Base-by-base conservation (phyloP, 2,329 filamentous ascomycete genomes). In the Chaetomiaceae sp. region DNA sequence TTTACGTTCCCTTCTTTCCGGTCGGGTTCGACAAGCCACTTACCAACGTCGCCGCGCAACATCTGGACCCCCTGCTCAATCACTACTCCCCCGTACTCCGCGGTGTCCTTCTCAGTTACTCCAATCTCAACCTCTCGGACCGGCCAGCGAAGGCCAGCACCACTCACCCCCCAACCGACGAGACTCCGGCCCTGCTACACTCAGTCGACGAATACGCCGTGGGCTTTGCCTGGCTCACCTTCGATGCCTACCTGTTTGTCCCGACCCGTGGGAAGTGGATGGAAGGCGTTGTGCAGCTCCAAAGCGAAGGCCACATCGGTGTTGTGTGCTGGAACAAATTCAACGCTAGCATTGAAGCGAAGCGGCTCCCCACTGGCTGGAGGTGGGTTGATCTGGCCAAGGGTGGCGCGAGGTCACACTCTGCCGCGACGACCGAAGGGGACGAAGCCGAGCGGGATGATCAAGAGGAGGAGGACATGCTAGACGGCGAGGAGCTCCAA, bases 301-400 rank as follows among this genome's bases (percentile, higher is more conserved):
- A 95, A 62, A 91, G 85, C 38, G 87, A 93, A 57, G 88, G 88
- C 6, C 88, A 96, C 61, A 75, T 98, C 6, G 90, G 91, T 17
- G 78, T 96, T 3, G 81, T 94, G 10, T 93, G 88, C 64, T 90
- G 88, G 68, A 91, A 91, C 64, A 80, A 88, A 55, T 97, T 97
- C 74, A 95, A 93, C 56, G 87, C 91, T 1, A 88, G 84, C 35
- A 86, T 98, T 49, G 85, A 91, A 58, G 75, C 83, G 18, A 79
- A 78, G 50, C 75, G 87, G 29, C 71, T 98, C 14, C 93, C 93
- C 0, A 65, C 70, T 12, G 76, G 78, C 19, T 98, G 91, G 93
- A 80, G 72, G 51, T 97, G 88, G 84, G 74, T 88, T 14, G 78
- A 81, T 10, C 74, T 80, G 27, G 71, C 74, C 45, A 72, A 75